phyloP scores from a whole-genome alignment of 2,329 filamentous ascomycete species.

The Monilinia fructigena region DNA sequence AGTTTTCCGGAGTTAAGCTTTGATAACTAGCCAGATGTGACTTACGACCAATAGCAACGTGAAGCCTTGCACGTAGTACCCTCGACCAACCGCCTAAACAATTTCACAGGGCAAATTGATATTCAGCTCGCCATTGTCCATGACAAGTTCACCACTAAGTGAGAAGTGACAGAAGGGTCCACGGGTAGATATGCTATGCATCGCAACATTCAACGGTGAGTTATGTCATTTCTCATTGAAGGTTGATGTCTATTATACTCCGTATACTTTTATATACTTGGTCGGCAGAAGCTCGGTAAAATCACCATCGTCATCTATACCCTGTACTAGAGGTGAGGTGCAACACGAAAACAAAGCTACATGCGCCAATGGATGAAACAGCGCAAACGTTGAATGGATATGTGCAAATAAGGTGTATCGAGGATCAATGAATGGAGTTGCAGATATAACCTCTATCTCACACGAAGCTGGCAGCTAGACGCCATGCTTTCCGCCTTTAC shows the following conservation, averaged over 20 bases:
- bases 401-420: conserved; percentile 11
- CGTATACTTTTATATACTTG: too few species aligned
- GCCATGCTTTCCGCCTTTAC: conserved; percentile 97
- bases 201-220: neutral
- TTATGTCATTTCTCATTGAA: too few species aligned
- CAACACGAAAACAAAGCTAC: conserved; percentile 24
- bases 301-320: conserved; percentile 19
- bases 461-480: conserved; percentile 35
- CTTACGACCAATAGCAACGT: too few species aligned
- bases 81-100: neutral
- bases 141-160: neutral
- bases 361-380: conserved; percentile 29
- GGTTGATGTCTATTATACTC: too few species aligned
- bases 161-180: neutral
- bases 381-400: neutral
- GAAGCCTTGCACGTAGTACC: neutral
- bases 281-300: conserved; percentile 19
- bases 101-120: neutral
- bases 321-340: conserved; percentile 1
- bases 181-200: too few species aligned
- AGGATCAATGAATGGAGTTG: conserved; percentile 14
- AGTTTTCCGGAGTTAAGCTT: too few species aligned
- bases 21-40: too few species aligned
- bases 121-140: too few species aligned
- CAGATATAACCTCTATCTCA: conserved; percentile 10